These are phyloP conservation scores for Boletus albobrunnescens DNA, from an alignment of 1,284 basidiomycete genomes.

Conservation along the genomic window DNA sequence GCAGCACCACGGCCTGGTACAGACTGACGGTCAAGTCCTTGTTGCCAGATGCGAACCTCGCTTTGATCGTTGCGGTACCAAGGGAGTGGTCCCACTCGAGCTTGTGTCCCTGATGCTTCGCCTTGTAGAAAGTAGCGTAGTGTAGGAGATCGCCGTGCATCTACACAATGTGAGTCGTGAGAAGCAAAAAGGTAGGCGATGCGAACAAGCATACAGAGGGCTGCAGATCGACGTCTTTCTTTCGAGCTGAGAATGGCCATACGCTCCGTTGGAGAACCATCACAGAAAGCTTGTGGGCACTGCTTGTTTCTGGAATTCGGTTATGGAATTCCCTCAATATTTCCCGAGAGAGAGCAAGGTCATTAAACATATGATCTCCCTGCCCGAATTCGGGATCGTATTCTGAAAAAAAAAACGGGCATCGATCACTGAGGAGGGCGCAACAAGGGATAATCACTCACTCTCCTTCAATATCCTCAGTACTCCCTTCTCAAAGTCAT, in stretches of 20 bases:
- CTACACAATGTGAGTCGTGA: slow-evolving; percentile 34
- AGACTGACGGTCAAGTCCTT: slow-evolving; percentile 92
- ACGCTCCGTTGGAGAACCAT: slow-evolving; percentile 74
- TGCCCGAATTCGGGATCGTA: slow-evolving; percentile 87
- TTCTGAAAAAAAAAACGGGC: slow-evolving; percentile 40
- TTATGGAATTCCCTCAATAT: slow-evolving; percentile 57
- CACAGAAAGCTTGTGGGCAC: slow-evolving; percentile 48
- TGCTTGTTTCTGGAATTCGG: slow-evolving; percentile 32
- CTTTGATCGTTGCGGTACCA: slow-evolving; percentile 71
- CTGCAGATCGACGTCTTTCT: slow-evolving; percentile 50
- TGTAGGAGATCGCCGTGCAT: slow-evolving; percentile 66
- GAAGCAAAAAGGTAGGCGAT: not conserved
- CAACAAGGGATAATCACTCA: slow-evolving; percentile 37
- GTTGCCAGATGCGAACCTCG: slow-evolving; percentile 61
- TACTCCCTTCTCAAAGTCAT: slow-evolving; percentile 89
- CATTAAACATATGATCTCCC: slow-evolving; percentile 89
- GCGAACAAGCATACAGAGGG: slow-evolving; percentile 38
- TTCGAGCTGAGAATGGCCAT: slow-evolving; percentile 67
- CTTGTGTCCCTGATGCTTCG: slow-evolving; percentile 67
- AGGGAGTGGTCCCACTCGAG: slow-evolving; percentile 83
- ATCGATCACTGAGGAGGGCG: not conserved
- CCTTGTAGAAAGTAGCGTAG: slow-evolving; percentile 70
- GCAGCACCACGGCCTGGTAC: slow-evolving; percentile 82
- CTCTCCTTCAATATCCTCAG: slow-evolving; percentile 85
- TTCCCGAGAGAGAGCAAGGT: slow-evolving; percentile 72